These are phyloP conservation scores for Scytalidium sp. DNA, from an alignment of 2,329 filamentous ascomycete species.

Conservation along the genomic window DNA sequence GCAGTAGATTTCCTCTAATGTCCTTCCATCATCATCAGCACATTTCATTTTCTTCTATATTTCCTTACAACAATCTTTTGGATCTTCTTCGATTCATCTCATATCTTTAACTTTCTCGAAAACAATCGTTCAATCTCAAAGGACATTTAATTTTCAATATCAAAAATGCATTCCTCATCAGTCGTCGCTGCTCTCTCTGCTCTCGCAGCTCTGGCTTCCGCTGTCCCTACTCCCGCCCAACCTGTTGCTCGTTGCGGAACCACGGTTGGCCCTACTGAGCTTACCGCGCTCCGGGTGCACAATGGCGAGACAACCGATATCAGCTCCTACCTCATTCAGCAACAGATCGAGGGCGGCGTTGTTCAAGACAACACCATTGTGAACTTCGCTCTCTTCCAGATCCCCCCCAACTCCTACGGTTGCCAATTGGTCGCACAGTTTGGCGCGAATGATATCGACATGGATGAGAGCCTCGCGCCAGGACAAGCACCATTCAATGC, in stretches of 20 bases:
- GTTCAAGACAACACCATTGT: background rate
- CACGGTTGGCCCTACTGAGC: slow-evolving; percentile 10
- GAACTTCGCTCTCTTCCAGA: background rate
- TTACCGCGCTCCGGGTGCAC: background rate
- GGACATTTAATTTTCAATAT: background rate
- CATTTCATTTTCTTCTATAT: background rate
- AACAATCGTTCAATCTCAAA: background rate
- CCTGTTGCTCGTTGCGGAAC: slow-evolving; percentile 14
- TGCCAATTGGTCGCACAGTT: background rate
- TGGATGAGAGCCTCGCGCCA: background rate
- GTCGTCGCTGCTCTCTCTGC: slow-evolving; percentile 3
- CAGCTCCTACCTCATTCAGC: background rate
- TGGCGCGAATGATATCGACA: background rate
- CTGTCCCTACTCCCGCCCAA: slow-evolving; percentile 14
- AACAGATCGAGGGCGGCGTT: background rate
- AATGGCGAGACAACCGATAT: background rate
- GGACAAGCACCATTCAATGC: background rate
- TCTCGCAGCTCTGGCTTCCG: slow-evolving; percentile 8
- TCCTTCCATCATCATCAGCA: background rate
- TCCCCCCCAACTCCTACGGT: background rate
- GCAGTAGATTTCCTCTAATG: background rate
- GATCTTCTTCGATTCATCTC: background rate
- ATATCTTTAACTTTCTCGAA: background rate
- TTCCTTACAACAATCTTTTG: background rate
- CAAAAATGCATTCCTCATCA: background rate